These are phyloP conservation scores for Venturia asperata DNA, from an alignment of 2,329 filamentous ascomycete genomes.

Conservation along the genomic window DNA sequence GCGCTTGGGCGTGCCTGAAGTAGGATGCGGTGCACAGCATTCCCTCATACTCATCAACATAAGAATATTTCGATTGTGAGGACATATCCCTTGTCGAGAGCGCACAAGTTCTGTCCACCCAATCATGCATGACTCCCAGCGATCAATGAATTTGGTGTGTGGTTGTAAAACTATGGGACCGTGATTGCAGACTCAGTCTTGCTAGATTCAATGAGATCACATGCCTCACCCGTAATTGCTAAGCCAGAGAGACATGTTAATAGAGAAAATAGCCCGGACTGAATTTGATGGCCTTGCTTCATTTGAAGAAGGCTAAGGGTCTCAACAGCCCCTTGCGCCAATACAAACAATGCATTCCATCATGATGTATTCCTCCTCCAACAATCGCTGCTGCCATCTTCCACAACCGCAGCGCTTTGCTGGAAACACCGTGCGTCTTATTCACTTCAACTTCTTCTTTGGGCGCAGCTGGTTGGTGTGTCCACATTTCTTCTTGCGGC, in stretches of 20 bases:
- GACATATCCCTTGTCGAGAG: too few species aligned
- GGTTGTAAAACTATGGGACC: not conserved
- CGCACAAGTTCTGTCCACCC: too few species aligned
- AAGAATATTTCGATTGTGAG: too few species aligned
- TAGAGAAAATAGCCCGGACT: not conserved
- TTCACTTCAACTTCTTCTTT: slow-evolving; percentile 99
- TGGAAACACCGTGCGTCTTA: not conserved
- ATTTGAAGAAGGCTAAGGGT: not conserved
- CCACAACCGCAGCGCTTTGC: not conserved
- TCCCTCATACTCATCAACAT: too few species aligned
- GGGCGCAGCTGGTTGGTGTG: slow-evolving; percentile 99
- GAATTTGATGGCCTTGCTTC: slow-evolving; percentile 6
- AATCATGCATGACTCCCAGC: too few species aligned
- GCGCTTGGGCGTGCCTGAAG: too few species aligned
- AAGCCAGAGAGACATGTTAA: not conserved
- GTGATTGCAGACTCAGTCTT: not conserved
- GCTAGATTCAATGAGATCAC: not conserved
- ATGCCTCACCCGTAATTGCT: not conserved
- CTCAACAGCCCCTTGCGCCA: not conserved
- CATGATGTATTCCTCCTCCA: not conserved
- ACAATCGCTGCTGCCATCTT: not conserved
- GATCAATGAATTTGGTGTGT: not conserved
- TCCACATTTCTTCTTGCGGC: slow-evolving; percentile 99
- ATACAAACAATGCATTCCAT: not conserved
- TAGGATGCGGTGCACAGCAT: too few species aligned